Conservation (phyloP, 352 stramenopile species). For the Blastocystis sp. region DNA sequence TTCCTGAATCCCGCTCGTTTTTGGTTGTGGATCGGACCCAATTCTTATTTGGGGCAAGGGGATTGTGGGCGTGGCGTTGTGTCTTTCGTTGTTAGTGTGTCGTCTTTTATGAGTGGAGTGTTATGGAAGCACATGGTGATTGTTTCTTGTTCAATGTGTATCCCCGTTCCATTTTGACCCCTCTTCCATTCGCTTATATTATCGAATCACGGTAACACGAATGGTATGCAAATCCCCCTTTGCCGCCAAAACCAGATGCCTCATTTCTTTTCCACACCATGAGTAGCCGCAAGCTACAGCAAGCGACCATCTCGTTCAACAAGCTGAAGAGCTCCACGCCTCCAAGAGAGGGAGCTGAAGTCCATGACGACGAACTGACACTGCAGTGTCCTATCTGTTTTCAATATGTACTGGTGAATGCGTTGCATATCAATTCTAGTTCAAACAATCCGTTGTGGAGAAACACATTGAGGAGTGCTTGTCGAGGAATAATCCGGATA, state of each 20-base stretch:
- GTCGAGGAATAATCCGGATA: background rate
- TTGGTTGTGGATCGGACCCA: background rate
- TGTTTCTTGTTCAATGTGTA: background rate
- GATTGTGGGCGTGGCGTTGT: too few species aligned
- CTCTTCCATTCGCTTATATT: slow-evolving; percentile 7
- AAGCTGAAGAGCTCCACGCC: background rate
- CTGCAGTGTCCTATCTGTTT: slow-evolving; percentile 51
- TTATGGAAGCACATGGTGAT: too few species aligned
- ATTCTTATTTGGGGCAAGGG: too few species aligned
- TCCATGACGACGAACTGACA: slow-evolving; percentile 4
- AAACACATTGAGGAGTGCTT: slow-evolving; percentile 48
- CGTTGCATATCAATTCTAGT: background rate
- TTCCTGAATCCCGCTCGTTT: too few species aligned
- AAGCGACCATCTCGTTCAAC: slow-evolving; percentile 46
- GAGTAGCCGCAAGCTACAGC: slow-evolving; percentile 27
- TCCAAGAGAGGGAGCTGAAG: background rate
- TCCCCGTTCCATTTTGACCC: background rate
- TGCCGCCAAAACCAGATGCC: background rate
- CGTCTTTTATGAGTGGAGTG: too few species aligned
- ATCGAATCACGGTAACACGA: background rate
- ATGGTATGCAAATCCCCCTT: too few species aligned
- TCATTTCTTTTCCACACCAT: background rate
- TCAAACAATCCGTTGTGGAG: slow-evolving; percentile 15
- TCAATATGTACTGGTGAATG: background rate
- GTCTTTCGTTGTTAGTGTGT: too few species aligned